Evolutionary conservation across 139 green algal genomes (phyloP), one percentile per base, ranked within the genome.

Genomic region (Chlamydomonas sphaeroides): DNA sequence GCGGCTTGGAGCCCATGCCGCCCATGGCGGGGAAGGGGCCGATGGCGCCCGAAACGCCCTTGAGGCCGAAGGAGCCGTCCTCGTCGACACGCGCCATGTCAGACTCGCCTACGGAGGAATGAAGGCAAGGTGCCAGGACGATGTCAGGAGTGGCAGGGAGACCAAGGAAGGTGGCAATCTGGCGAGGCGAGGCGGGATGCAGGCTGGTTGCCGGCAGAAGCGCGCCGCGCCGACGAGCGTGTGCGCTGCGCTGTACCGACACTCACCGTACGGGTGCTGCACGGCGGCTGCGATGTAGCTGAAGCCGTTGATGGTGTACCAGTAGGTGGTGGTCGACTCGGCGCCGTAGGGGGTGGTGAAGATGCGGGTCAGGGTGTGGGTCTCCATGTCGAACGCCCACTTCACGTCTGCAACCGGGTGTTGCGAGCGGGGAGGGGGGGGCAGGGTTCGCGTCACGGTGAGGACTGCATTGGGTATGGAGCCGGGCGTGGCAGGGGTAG

Each of bases 251-350:
- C 5, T 30, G 63, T 11, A 36, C 30, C 5, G 28, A 8, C 3
- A 48, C 82, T 88, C 85, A 42, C 88, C 87, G 78, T 93, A 93
- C 11, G 91, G 91, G 80, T 94, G 91, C 89, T 94, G 91, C 59
- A 89, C 65, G 14, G 84, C 84, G 23, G 49, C 86, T 30, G 77
- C 68, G 25, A 91, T 53, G 87, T 93, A 94, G 38, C 36, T 38
- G 39, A 45, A 90, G 61, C 77, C 80, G 63, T 87, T 84, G 65
- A 91, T 84, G 80, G 38, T 51, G 53, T 93, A 88, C 68, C 75
- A 88, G 84, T 91, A 91, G 11, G 82, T 53, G 39, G 67, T 77
- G 45, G 88, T 92, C 51, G 70, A 85, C 84, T 94, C 90, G 32
- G 87, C 49, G 61, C 90, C 90, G 79, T 92, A 93, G 39, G 90